A percentile compares a stretch with the other conserved stretches of the same genome.
These are phyloP conservation scores for Ophiostoma fasciatum DNA, from an alignment of 2,329 filamentous ascomycete species.

Conservation along the genomic window DNA sequence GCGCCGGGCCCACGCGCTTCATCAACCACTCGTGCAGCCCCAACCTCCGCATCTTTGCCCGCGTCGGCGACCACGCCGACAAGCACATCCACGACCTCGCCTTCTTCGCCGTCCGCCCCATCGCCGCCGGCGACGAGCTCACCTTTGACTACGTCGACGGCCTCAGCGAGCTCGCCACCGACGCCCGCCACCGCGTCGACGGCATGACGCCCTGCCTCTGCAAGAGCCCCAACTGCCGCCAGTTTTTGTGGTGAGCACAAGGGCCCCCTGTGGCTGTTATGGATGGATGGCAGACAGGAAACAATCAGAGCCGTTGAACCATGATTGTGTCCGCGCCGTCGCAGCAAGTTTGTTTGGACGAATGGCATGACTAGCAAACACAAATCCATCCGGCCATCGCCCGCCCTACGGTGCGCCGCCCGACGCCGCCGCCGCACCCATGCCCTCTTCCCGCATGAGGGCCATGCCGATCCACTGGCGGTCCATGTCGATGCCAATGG, in stretches of 20 bases:
- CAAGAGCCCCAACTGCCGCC: slow-evolving; percentile 49
- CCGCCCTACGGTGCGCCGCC: slow-evolving; percentile 7
- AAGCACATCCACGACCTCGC: slow-evolving; percentile 62
- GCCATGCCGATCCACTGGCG: slow-evolving; percentile 4
- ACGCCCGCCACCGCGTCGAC: slow-evolving; percentile 30
- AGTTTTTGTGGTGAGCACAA: slow-evolving; percentile 45
- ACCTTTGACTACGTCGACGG: slow-evolving; percentile 71
- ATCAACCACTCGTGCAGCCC: slow-evolving; percentile 75
- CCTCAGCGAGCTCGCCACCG: slow-evolving; percentile 32
- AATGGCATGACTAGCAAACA: too few relatives aligned
- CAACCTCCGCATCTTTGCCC: slow-evolving; percentile 65
- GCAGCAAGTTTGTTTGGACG: too few relatives aligned
- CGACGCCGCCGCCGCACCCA: neutral
- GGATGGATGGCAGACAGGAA: too few relatives aligned
- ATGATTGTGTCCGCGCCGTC: too few relatives aligned
- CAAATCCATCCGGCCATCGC: too few relatives aligned
- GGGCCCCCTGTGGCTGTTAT: too few relatives aligned
- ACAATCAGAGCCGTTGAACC: too few relatives aligned
- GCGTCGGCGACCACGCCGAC: slow-evolving; percentile 63
- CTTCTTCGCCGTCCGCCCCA: slow-evolving; percentile 56
- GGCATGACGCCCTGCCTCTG: slow-evolving; percentile 49
- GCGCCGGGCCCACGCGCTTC: slow-evolving; percentile 65
- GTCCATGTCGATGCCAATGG: slow-evolving; percentile 4
- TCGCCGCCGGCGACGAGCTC: slow-evolving; percentile 51
- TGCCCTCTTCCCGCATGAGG: neutral